phyloP scores from a whole-genome alignment of 2,329 filamentous ascomycete genomes.

The Xylaria sp. region DNA sequence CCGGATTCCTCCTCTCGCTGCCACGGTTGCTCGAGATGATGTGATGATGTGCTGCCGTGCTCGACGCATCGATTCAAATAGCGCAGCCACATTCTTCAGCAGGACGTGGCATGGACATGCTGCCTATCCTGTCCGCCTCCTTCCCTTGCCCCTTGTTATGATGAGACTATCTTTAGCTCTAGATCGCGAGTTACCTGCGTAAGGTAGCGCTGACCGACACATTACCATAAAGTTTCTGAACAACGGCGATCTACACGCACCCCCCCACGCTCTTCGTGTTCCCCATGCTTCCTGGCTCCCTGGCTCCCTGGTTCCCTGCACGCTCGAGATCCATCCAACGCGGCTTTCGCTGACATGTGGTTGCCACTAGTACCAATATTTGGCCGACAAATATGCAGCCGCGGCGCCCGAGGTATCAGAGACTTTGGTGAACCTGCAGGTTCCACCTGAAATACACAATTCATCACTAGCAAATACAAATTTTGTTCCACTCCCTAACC shows the following conservation, averaged over 20 bases:
- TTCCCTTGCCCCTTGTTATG: slow-evolving; percentile 43
- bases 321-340: not conserved
- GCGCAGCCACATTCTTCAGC: not conserved
- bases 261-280: not conserved
- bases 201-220: slow-evolving; percentile 66
- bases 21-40: slow-evolving; percentile 26
- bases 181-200: slow-evolving; percentile 72
- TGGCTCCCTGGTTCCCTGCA: not conserved
- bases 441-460: slow-evolving; percentile 58
- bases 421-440: slow-evolving; percentile 69
- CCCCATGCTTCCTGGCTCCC: no score
- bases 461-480: slow-evolving; percentile 54
- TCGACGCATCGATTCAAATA: no score
- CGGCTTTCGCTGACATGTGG: slow-evolving; percentile 15
- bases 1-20: no score
- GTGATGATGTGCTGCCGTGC: not conserved
- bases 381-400: slow-evolving; percentile 72
- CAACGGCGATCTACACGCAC: slow-evolving; percentile 19
- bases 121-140: not conserved
- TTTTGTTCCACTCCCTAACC: slow-evolving; percentile 60
- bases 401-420: slow-evolving; percentile 69
- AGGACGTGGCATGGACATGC: slow-evolving; percentile 7
- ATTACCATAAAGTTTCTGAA: slow-evolving; percentile 51
- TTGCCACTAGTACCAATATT: slow-evolving; percentile 61
- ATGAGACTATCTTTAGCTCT: slow-evolving; percentile 71